Evolutionary conservation across 371 early-diverging fungal species (phyloP).

Genomic region (Syncephalastrum contaminatum): DNA sequence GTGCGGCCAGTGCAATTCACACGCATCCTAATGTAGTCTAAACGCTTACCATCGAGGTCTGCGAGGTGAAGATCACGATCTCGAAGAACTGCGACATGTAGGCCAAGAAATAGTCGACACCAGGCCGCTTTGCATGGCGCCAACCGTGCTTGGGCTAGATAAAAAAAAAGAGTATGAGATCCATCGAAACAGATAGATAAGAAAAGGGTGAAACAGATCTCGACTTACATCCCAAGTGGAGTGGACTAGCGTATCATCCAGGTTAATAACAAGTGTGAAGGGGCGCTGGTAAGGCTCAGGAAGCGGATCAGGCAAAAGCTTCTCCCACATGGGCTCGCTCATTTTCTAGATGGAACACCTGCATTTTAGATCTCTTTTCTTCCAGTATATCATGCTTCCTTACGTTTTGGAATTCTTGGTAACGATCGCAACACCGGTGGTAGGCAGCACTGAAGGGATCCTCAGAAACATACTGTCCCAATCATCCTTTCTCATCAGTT

Average conservation of each 20-base stretch:
- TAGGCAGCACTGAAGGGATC: constrained; percentile 38
- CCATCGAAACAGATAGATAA: background rate
- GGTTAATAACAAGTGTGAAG: constrained; percentile 90
- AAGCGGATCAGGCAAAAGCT: constrained; percentile 87
- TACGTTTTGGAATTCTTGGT: constrained; percentile 40
- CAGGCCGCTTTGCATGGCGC: constrained; percentile 94
- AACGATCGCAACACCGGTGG: constrained; percentile 43
- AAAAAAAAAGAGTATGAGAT: background rate
- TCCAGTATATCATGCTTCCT: constrained; percentile 1
- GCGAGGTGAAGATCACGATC: constrained; percentile 92
- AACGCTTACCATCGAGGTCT: constrained; percentile 59
- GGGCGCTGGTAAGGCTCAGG: constrained; percentile 79
- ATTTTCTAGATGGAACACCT: constrained; percentile 26
- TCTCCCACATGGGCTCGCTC: constrained; percentile 72
- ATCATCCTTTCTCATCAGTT: background rate
- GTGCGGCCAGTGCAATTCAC: background rate
- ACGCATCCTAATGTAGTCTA: constrained; percentile 1
- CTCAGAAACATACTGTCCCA: constrained; percentile 35
- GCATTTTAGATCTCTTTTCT: background rate
- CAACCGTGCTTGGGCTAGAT: constrained; percentile 83
- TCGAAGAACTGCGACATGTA: constrained; percentile 91
- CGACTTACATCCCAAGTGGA: constrained; percentile 88
- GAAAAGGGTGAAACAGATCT: constrained; percentile 7
- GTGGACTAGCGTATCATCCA: constrained; percentile 92
- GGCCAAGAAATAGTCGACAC: constrained; percentile 90